Evolutionary conservation across 78 protist species (phyloP).

Genomic region (Dictyostelium capitatum): DNA sequence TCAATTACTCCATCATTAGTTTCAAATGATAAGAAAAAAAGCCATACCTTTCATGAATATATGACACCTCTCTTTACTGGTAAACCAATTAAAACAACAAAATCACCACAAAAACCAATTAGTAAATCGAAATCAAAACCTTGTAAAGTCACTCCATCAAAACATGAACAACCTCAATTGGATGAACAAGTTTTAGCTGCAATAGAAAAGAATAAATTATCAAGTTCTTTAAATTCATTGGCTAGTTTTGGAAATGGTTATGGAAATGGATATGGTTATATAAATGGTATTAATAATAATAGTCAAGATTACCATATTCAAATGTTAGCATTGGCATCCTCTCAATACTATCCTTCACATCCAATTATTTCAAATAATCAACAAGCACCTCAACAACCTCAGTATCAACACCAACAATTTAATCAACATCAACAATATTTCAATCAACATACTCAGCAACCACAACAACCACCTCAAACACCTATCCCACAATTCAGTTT

Average conservation of each 20-base stretch:
- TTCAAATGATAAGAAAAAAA: neutral
- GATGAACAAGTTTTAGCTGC: conserved; percentile 11
- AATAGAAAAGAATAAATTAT: neutral
- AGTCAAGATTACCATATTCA: neutral
- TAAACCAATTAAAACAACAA: neutral
- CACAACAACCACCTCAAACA: conserved; percentile 4
- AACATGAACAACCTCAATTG: conserved; percentile 23
- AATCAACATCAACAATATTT: conserved; percentile 14
- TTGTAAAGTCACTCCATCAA: neutral
- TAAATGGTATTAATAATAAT: neutral
- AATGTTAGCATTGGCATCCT: neutral
- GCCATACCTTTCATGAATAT: conserved; percentile 44
- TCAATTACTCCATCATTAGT: no score
- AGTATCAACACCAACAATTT: neutral
- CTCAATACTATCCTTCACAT: neutral
- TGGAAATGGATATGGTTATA: neutral
- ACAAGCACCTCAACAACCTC: no score
- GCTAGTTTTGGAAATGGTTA: no score
- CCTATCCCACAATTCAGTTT: no score
- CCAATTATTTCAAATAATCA: neutral
- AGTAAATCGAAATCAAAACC: neutral
- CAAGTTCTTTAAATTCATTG: neutral
- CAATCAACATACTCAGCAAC: neutral
- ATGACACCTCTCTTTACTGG: conserved; percentile 4
- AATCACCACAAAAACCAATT: neutral